Conservation (phyloP, 2,329 filamentous ascomycete genomes). For the Botryotinia globosa region DNA sequence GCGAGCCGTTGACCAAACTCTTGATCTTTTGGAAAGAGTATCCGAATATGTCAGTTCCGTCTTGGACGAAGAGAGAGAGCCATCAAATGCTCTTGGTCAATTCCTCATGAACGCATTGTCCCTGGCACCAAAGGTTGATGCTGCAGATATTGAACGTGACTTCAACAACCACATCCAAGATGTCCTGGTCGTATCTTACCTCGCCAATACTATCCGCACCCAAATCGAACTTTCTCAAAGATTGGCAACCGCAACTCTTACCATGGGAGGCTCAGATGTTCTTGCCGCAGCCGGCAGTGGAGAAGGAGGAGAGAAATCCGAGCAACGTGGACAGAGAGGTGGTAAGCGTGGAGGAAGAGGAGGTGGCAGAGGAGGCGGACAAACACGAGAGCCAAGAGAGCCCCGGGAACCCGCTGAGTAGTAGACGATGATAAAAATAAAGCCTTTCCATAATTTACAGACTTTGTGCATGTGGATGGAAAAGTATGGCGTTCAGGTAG, state of each 20-base stretch:
- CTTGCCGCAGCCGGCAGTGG: conserved; percentile 39
- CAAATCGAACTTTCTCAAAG: conserved; percentile 98
- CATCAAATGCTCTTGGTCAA: conserved; percentile 88
- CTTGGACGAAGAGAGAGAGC: conserved; percentile 86
- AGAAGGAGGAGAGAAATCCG: conserved; percentile 48
- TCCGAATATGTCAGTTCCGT: conserved; percentile 90
- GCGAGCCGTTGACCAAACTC: conserved; percentile 79
- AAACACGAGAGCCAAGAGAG: conserved; percentile 45
- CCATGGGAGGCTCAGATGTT: conserved; percentile 50
- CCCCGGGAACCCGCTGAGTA: conserved; percentile 35
- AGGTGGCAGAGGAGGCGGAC: conserved; percentile 50
- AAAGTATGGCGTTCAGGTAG: conserved; percentile 44
- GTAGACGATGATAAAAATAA: conserved; percentile 22
- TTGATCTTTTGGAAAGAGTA: conserved; percentile 86
- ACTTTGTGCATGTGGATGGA: conserved; percentile 37
- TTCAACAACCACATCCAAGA: conserved; percentile 99
- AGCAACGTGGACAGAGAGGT: conserved; percentile 46
- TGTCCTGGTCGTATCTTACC: conserved; percentile 94
- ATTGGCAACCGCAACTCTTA: conserved; percentile 75
- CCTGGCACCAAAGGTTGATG: conserved; percentile 90
- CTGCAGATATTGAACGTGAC: conserved; percentile 86
- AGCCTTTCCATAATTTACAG: conserved; percentile 31
- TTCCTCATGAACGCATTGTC: conserved; percentile 92
- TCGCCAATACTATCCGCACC: conserved; percentile 97
- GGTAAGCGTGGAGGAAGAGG: conserved; percentile 50